Percentiles rank a stretch among this genome's conserved stretches.
phyloP scores from a whole-genome alignment of 768 basidiomycete genomes.

The Trametes meyenii region DNA sequence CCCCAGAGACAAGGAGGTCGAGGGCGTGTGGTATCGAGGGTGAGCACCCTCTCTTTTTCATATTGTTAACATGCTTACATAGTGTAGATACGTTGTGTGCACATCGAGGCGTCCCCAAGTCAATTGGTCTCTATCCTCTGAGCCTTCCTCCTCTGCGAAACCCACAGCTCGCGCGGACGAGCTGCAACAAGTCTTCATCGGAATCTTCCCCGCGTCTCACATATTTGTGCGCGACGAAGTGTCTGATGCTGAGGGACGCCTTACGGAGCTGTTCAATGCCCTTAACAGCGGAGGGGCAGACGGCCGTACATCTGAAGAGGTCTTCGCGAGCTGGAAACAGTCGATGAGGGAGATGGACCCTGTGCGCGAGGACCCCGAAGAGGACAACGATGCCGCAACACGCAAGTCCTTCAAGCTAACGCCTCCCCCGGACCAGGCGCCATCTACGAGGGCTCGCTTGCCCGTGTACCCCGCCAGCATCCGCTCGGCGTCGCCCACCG shows the following conservation, averaged over 20 bases:
- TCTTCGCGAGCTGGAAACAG: slow-evolving; percentile 27
- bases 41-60: slow-evolving; percentile 45
- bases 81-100: slow-evolving; percentile 79
- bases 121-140: slow-evolving; percentile 60
- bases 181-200: slow-evolving; percentile 87
- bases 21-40: slow-evolving; percentile 93
- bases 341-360: slow-evolving; percentile 47
- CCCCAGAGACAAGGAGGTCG: slow-evolving; percentile 69
- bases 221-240: slow-evolving; percentile 86
- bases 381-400: slow-evolving; percentile 49
- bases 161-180: slow-evolving; percentile 68
- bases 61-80: background rate
- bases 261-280: slow-evolving; percentile 72
- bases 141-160: slow-evolving; percentile 53
- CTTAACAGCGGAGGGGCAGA: slow-evolving; percentile 49
- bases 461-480: slow-evolving; percentile 76
- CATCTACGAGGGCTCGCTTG: slow-evolving; percentile 69
- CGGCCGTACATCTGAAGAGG: slow-evolving; percentile 44
- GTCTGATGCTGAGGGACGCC: slow-evolving; percentile 83
- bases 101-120: slow-evolving; percentile 75
- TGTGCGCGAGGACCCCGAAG: slow-evolving; percentile 59
- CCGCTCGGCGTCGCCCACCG: slow-evolving; percentile 64
- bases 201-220: slow-evolving; percentile 91
- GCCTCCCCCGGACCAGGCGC: slow-evolving; percentile 75
- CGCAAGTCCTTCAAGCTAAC: slow-evolving; percentile 72